Base-by-base conservation (phyloP, 306 rosid genomes). In the Sicyos baderoa region DNA sequence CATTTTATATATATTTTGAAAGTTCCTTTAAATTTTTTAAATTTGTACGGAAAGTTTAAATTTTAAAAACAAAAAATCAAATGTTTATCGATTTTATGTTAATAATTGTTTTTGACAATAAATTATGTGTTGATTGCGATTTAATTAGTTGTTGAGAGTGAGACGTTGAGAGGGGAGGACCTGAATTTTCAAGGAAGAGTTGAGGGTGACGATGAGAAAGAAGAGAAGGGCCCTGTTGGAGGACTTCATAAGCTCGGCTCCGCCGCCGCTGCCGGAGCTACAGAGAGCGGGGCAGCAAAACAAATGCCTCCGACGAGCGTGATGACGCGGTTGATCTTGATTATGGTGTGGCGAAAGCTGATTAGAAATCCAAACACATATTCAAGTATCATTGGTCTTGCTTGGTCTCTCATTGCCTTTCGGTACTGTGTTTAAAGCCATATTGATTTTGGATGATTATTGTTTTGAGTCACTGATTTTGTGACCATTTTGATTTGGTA, bases 291-390 rank as follows among this genome's bases (percentile, higher is more conserved):
- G 11, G 25, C 69, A 17, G 76, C 58, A 10, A 72, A 78, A 62
- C 18, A 85, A 80, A 87, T 91, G 96, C 95, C 97, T 10, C 90
- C 97, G 27, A 79, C 97, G 0, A 89, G 96, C 68, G 96, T 91
- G 14, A 91, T 91, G 97, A 89, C 96, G 1, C 86, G 96, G 85
- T 86, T 91, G 44, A 91, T 91, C 72, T 80, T 91, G 68, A 91
- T 89, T 62, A 91, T 91, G 97, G 97, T 91, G n/a, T 88, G 95
- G 97, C 83, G 97, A 50, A 91, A 89, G 76, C 85, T 91, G 0
- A 91, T 91, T 54, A 74, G 97, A 76, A 91, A 91, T 52, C 97
- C 97, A 52, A 91, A 87, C 86, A 89, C 97, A 27, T 91, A 91
- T 67, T 91, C 96, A 3, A 91, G 95, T 79, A 72, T 91, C 56